Base-by-base conservation (phyloP, 495 filamentous ascomycete species). In the Achaetomiella virescens region DNA sequence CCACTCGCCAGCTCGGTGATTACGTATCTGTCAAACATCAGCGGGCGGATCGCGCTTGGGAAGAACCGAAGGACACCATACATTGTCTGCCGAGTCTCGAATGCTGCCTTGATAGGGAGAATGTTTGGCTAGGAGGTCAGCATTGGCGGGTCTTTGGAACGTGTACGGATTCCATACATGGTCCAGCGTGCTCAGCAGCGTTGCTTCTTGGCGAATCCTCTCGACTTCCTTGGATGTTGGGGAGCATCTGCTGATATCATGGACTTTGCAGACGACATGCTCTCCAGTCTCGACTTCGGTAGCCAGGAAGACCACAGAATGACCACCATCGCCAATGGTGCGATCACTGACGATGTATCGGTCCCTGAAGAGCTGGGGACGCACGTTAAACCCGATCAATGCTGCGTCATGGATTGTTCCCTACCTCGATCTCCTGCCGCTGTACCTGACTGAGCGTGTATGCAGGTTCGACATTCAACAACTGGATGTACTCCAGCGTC, bases 221-320 rank as follows among this genome's bases (percentile, higher is more conserved):
- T 65, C 58, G 4, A 70, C 12, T 52, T 48, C 56, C 17, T 37
- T 29, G 27, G 55, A 41, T 18, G 53, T 55, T 2, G 11, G 40
- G 27, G 41, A 38, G 8, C 35, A 25, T 29, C 53, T 60, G 56
- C 15, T 42, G 14, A 75, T 49, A 46, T 73, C 61, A 51, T 77
- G 64, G 4, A 79, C 62, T 68, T 97, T 97, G 74, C 95, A 89
- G 10, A 89, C 92, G 50, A 96, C 81, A 61, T 86, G 80, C 53
- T 84, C 72, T 33, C 81, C 79, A 20, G 85, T 90, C 50, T 71
- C 60, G 20, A 67, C 75, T 61, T 96, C 87, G 36, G 75, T 80
- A 42, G 90, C 90, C 56, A 93, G 77, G 68, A 90, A 91, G 37
- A 97, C 86, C 73, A 84, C 82, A 45, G 88, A 89, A 70, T 88